Percentiles rank a stretch among this genome's conserved stretches.
Evolutionary conservation across 2,329 filamentous ascomycete genomes (phyloP).

Genomic region (Fusarium incarnatum): DNA sequence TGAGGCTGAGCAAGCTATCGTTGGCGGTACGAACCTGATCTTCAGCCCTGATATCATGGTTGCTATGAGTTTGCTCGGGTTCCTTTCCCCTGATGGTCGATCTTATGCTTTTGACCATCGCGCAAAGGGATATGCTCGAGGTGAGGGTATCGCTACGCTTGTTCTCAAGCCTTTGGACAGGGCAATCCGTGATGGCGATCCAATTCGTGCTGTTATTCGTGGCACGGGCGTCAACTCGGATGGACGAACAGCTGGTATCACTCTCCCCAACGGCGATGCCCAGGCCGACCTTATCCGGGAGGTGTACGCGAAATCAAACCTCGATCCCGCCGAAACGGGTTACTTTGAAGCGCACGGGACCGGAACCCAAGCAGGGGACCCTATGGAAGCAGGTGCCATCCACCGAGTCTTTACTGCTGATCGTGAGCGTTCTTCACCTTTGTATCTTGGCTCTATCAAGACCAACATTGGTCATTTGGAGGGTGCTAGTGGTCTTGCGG

Average conservation of each 20-base stretch:
- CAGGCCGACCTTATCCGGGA: slow-evolving; percentile 1
- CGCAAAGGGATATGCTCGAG: slow-evolving; percentile 19
- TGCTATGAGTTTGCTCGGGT: background rate
- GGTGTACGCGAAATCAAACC: background rate
- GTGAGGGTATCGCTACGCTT: slow-evolving; percentile 4
- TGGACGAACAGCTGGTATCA: background rate
- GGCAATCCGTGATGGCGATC: background rate
- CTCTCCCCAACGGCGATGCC: background rate
- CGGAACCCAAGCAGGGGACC: slow-evolving; percentile 1
- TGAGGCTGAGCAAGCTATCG: slow-evolving; percentile 11
- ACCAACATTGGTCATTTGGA: background rate
- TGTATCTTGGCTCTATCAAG: slow-evolving; percentile 3
- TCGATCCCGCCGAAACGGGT: background rate
- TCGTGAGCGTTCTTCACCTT: background rate
- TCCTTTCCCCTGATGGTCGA: slow-evolving; percentile 1
- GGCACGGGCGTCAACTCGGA: background rate
- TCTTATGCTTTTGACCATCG: slow-evolving; percentile 10
- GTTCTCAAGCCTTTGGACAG: slow-evolving; percentile 13
- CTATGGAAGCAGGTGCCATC: slow-evolving; percentile 1
- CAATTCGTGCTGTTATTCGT: slow-evolving; percentile 4
- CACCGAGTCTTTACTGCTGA: background rate
- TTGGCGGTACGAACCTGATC: slow-evolving; percentile 3
- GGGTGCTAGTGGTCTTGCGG: background rate
- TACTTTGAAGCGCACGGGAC: slow-evolving; percentile 13
- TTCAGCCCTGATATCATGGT: slow-evolving; percentile 18